Conservation (phyloP, 768 basidiomycete genomes). For the Stropharia rugosoannulata region DNA sequence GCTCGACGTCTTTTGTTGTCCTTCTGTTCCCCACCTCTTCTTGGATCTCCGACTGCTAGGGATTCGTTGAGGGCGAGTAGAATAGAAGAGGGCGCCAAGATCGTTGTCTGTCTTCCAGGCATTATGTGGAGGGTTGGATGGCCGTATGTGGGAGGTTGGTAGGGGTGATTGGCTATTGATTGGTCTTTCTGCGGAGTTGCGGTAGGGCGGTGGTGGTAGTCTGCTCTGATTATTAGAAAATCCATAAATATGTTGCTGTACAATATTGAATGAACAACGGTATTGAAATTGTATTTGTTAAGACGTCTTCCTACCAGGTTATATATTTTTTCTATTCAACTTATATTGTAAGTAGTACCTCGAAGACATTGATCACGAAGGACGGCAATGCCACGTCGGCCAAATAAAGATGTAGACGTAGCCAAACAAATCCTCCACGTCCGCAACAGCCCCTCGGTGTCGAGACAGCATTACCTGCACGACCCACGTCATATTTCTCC, state of each 20-base stretch:
- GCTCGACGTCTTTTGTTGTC: constrained; percentile 50
- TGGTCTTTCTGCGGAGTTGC: neutral
- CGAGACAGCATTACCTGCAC: constrained; percentile 7
- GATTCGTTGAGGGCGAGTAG: constrained; percentile 54
- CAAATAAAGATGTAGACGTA: constrained; percentile 11
- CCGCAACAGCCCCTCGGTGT: constrained; percentile 22
- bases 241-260: neutral
- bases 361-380: neutral
- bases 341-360: neutral
- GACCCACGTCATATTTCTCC: constrained; percentile 8
- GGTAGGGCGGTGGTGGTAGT: neutral
- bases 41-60: constrained; percentile 22
- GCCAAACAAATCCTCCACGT: constrained; percentile 45
- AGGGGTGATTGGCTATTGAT: neutral
- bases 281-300: neutral
- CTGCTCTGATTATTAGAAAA: neutral
- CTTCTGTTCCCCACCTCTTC: constrained; percentile 64
- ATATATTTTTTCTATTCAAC: neutral
- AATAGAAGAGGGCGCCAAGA: constrained; percentile 30
- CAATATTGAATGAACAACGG: neutral
- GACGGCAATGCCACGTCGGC: neutral
- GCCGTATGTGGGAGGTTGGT: neutral
- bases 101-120: neutral
- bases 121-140: neutral
- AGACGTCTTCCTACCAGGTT: neutral